These are phyloP conservation scores for Zopfochytrium polystomum DNA, from an alignment of 371 early-diverging fungal species.

Conservation along the genomic window DNA sequence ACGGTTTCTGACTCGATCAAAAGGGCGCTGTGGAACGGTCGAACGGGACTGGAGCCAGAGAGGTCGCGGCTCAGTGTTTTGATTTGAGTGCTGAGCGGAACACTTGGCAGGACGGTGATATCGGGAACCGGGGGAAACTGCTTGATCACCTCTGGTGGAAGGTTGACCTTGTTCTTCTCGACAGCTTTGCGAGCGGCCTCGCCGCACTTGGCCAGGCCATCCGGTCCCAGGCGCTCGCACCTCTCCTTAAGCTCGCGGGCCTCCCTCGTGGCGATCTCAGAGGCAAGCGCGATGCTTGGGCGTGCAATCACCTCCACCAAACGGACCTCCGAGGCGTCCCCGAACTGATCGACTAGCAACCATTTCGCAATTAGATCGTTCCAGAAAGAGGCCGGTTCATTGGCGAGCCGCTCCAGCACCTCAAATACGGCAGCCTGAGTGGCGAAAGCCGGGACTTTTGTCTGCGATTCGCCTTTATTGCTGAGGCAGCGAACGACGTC, in stretches of 20 bases:
- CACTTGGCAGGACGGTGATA: constrained; percentile 43
- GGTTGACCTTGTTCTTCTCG: constrained; percentile 55
- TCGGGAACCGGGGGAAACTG: constrained; percentile 59
- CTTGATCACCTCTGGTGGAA: constrained; percentile 48
- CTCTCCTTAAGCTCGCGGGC: constrained; percentile 36
- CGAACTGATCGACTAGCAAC: constrained; percentile 57
- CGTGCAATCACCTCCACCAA: constrained; percentile 58
- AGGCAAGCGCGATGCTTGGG: constrained; percentile 56
- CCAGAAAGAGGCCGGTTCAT: constrained; percentile 59
- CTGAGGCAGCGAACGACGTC: constrained; percentile 58
- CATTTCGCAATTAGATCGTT: constrained; percentile 51
- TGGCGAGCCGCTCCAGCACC: constrained; percentile 51
- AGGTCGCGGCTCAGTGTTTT: no score
- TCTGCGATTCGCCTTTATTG: constrained; percentile 13
- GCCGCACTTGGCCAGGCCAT: constrained; percentile 49
- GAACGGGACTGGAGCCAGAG: no score
- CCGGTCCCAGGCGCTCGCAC: constrained; percentile 45
- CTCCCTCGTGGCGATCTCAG: constrained; percentile 37
- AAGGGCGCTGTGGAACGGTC: constrained; percentile 53
- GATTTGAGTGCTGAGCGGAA: constrained; percentile 34
- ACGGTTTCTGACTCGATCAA: constrained; percentile 59
- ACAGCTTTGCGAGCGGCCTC: constrained; percentile 52
- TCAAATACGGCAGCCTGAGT: constrained; percentile 40
- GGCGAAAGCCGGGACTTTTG: constrained; percentile 6
- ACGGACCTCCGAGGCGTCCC: no score